phyloP scores from a whole-genome alignment of 257 asterid species.

The Pogostemon cablin region DNA sequence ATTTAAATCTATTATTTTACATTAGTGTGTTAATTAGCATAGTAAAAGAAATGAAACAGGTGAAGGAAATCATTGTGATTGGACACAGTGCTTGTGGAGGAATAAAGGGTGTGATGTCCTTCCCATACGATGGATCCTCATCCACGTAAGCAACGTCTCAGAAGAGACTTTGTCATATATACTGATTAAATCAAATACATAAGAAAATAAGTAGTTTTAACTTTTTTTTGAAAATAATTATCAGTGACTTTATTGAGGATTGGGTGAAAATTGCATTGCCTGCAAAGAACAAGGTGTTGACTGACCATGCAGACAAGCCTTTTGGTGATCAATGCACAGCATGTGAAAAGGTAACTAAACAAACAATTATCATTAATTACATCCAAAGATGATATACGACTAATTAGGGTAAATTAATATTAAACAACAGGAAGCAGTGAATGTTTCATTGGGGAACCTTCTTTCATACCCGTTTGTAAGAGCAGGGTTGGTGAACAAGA shows the following conservation, averaged over 20 bases:
- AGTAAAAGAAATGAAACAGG: slow-evolving; percentile 40
- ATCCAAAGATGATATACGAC: too few species aligned
- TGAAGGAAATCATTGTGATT: slow-evolving; percentile 76
- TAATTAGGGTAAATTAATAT: too few species aligned
- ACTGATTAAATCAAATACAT: too few species aligned
- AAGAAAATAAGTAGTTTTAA: too few species aligned
- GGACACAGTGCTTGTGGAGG: slow-evolving; percentile 99
- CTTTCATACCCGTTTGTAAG: slow-evolving; percentile 87
- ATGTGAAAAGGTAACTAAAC: slow-evolving; percentile 68
- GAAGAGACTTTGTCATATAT: too few species aligned
- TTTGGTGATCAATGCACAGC: slow-evolving; percentile 58
- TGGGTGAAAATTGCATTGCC: slow-evolving; percentile 89
- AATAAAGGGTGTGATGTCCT: slow-evolving; percentile 93
- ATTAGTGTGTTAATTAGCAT: neutral
- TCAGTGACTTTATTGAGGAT: slow-evolving; percentile 90
- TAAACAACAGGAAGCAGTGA: slow-evolving; percentile 77
- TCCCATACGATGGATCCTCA: slow-evolving; percentile 66
- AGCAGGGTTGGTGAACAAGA: slow-evolving; percentile 81
- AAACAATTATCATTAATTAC: neutral
- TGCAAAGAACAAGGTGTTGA: slow-evolving; percentile 70
- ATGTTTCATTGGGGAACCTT: slow-evolving; percentile 86
- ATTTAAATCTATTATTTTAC: too few species aligned
- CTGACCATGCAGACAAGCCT: slow-evolving; percentile 35
- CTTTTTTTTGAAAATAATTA: too few species aligned
- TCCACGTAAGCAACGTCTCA: slow-evolving; percentile 49